Base-by-base conservation (phyloP, 2,329 filamentous ascomycete genomes). In the Mollisia scopiformis region DNA sequence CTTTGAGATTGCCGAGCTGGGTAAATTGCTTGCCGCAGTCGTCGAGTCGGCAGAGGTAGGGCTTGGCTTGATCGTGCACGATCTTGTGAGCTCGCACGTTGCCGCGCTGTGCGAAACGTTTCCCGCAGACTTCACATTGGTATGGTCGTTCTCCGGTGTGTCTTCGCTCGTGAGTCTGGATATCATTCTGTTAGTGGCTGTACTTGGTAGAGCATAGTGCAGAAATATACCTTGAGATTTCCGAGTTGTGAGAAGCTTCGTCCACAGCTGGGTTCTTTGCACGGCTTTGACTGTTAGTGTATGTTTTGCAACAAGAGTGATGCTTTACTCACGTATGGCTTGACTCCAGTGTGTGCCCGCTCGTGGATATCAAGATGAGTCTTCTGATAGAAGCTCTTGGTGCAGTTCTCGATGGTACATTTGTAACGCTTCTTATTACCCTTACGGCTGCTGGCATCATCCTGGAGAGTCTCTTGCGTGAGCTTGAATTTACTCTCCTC, bases 331-430 rank as follows among this genome's bases (percentile, higher is more conserved):
- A 96, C 90, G 74, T 94, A 97, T 62, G 94, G 94, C 74, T 93
- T 95, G 57, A 90, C 87, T 16, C 95, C 95, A 2, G 92, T 97
- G 75, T 99, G 95, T 4, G 90, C 89, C 66, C 93, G 85, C 49
- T 86, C 88, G 75, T 99, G 95, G 52, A 96, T 97, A 63, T 95
- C 90, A 11, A 97, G 83, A 70, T 98, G 94, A 1, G 93, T 97
- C 77, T 94, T 96, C 73, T 98, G 94, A 62, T 86, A 87, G 75
- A 97, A 98, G 63, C 84, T 87, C 79, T 95, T 96, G 68, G 82
- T 81, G 75, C 94, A 98, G 41, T 85, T 85, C 7, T 87, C 83
- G 39, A 92, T 82, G 21, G 82, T 84, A 76, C 95, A 99, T 19
- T 84, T 78, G 74, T 94, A 93, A 70, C 87, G 80, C 75, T 88